Evolutionary conservation across 164 flowering plant species (phyloP).

Genomic region (Chimonanthus salicifolius): DNA sequence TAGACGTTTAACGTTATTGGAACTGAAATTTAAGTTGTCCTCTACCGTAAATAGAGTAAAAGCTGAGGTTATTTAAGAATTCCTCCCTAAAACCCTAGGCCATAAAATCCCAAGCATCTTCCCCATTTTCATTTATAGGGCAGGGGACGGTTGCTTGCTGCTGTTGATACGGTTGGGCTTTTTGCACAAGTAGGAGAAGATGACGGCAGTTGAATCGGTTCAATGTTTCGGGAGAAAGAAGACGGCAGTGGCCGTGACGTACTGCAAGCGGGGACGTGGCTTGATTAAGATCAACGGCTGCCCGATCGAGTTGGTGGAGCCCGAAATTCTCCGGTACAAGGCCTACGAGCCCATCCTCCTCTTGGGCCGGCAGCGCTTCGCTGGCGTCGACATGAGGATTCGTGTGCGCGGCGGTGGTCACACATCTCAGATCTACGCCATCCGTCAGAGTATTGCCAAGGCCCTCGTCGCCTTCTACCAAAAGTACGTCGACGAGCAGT

Average conservation of each 20-base stretch:
- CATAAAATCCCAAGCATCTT: no score
- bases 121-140: no score
- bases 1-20: no score
- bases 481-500: conserved; percentile 23
- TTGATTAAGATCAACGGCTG: conserved; percentile 20
- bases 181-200: neutral
- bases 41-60: no score
- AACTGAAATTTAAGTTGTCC: no score
- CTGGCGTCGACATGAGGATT: conserved; percentile 19
- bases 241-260: conserved; percentile 19
- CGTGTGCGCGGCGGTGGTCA: conserved; percentile 14
- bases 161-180: neutral
- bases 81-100: no score
- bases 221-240: conserved; percentile 21
- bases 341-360: conserved; percentile 20
- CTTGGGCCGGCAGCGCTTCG: conserved; percentile 18
- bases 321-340: conserved; percentile 22
- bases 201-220: conserved; percentile 9
- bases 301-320: conserved; percentile 20
- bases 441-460: conserved; percentile 23
- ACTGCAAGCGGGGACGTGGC: conserved; percentile 17
- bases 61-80: no score
- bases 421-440: conserved; percentile 18
- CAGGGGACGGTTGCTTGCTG: no score
- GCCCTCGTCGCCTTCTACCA: conserved; percentile 23